Evolutionary conservation across 2,329 filamentous ascomycete species (phyloP).

Genomic region (Ceratocystis harringtonii): DNA sequence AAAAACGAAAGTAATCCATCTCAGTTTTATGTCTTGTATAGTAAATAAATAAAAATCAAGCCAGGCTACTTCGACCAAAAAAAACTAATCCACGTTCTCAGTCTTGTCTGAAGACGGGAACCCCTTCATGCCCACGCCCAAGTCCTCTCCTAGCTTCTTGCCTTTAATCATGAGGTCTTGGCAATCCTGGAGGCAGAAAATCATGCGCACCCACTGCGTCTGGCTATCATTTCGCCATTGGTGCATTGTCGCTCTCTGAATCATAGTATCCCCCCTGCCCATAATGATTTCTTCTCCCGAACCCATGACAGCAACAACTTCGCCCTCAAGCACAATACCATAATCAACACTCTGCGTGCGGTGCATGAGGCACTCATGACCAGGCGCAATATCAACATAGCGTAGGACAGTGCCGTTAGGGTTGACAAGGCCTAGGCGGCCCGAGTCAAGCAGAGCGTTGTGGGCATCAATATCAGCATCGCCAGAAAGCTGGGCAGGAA

Average conservation of each 20-base stretch:
- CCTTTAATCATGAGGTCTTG: slow-evolving; percentile 11
- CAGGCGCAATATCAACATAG: slow-evolving; percentile 34
- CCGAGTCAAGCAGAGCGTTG: slow-evolving; percentile 23
- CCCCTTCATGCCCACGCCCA: slow-evolving; percentile 10
- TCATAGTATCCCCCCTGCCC: slow-evolving; percentile 37
- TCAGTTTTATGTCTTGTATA: too few relatives aligned
- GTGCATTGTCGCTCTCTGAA: slow-evolving; percentile 42
- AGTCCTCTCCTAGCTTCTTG: slow-evolving; percentile 13
- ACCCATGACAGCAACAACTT: slow-evolving; percentile 36
- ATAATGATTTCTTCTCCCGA: slow-evolving; percentile 34
- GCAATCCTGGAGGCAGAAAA: slow-evolving; percentile 30
- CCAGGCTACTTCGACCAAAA: neutral
- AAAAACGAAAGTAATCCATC: too few relatives aligned
- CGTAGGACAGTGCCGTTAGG: slow-evolving; percentile 31
- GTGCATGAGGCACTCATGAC: slow-evolving; percentile 31
- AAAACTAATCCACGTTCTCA: neutral
- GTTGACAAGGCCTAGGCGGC: slow-evolving; percentile 21
- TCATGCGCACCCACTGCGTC: slow-evolving; percentile 34
- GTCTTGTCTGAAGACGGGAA: slow-evolving; percentile 5
- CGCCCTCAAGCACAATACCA: slow-evolving; percentile 39
- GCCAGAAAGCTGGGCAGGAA: slow-evolving; percentile 27
- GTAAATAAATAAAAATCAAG: too few relatives aligned
- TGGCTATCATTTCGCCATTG: slow-evolving; percentile 35
- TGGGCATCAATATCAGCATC: slow-evolving; percentile 30
- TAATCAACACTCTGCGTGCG: slow-evolving; percentile 40